Evolutionary conservation across 1,284 basidiomycete genomes (phyloP), one percentile per base, ranked within the genome.

Genomic region (Ceratobasidium sp.): DNA sequence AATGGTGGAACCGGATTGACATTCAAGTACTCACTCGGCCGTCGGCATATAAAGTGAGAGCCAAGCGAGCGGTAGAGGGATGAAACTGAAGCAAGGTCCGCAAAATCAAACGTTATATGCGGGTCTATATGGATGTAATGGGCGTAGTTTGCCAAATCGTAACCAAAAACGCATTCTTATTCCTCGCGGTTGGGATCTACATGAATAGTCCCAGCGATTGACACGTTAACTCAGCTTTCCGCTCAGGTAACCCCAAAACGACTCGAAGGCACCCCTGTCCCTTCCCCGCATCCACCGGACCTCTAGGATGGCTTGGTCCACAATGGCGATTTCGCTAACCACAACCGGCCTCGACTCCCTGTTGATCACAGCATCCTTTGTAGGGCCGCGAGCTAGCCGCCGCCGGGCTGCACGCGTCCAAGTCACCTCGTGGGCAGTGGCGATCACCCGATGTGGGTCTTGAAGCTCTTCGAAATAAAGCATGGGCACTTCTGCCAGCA

Each of bases 221-320:
- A 20, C 45, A 22, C 45, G 22, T 20, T 22, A 47, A 22, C 8
- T 57, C 35, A 57, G 29, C 73, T 83, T 84, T 47, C 79, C 75
- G 42, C 80, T 74, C 0, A 90, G 75, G 77, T 87, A 88, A 72
- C 84, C 86, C 75, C 83, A 84, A 71, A 94, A 88, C 43, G 86
- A 86, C 74, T 93, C 90, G 50, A 91, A 88, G 43, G 87, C 60
- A 0, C 73, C 74, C 38, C 89, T 76, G 40, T 92, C 87, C 25
- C 72, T 75, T 0, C 92, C 93, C 68, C 80, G 81, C 10, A 86
- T 74, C 91, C 91, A 93, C 31, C 85, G 81, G 70, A 86, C 83
- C 64, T 82, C 77, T 4, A 90, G 72, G 5, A 53, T 64, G 27
- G 49, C 22, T 42, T 22, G n/a, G 60, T 57, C 31, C n/a, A 68